Conservation (phyloP, 208 protist species). For the Angomonas desouzai region DNA sequence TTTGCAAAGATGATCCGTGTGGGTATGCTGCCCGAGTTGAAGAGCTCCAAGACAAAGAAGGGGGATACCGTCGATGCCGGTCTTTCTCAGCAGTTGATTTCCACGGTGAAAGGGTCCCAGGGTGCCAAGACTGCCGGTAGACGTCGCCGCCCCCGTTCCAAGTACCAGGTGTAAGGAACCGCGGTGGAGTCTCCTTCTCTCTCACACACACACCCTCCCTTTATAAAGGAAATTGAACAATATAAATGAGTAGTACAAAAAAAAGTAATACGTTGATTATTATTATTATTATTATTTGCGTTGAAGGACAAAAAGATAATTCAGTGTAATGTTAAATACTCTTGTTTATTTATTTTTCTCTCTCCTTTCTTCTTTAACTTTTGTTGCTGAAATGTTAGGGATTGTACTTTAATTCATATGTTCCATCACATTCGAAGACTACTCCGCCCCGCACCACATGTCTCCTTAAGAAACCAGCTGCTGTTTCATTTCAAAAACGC, state of each 20-base stretch:
- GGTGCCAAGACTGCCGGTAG: constrained; percentile 53
- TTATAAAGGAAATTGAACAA: constrained; percentile 4
- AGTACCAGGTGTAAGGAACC: constrained; percentile 78
- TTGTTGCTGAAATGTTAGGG: too few relatives aligned
- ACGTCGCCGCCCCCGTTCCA: constrained; percentile 77
- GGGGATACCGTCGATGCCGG: constrained; percentile 66
- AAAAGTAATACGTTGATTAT: neutral
- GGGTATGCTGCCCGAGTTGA: constrained; percentile 89
- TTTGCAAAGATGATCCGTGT: constrained; percentile 91
- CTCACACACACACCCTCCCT: neutral
- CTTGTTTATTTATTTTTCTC: too few relatives aligned
- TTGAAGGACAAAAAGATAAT: too few relatives aligned
- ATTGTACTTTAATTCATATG: too few relatives aligned
- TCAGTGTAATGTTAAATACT: too few relatives aligned
- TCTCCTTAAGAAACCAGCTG: neutral
- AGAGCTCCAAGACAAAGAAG: constrained; percentile 87
- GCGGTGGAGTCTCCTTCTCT: neutral
- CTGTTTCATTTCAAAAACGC: neutral
- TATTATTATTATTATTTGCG: too few relatives aligned
- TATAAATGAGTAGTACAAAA: neutral
- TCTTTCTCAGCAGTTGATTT: constrained; percentile 69
- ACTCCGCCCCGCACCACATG: neutral
- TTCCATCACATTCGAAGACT: neutral
- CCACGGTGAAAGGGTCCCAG: constrained; percentile 29
- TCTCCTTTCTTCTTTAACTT: too few relatives aligned